A percentile compares a stretch with the other conserved stretches of the same genome.
Conservation (phyloP, 2,329 filamentous ascomycete species). For the Xylaria digitata region DNA sequence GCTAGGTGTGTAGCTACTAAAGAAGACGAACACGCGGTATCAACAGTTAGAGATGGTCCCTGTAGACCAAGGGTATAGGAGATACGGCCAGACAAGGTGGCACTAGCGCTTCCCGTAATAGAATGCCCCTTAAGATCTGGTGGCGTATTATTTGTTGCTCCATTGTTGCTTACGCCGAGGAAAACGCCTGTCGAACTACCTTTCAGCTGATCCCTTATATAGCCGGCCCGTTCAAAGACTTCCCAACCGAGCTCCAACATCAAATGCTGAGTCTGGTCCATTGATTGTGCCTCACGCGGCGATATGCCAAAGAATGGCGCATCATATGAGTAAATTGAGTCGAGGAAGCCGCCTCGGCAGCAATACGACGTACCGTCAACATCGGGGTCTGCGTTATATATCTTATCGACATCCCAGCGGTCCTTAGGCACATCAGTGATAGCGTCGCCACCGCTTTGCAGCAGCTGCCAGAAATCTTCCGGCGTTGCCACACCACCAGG, state of each 20-base stretch:
- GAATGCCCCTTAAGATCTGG: slow-evolving; percentile 45
- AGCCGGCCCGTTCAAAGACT: slow-evolving; percentile 45
- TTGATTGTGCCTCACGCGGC: slow-evolving; percentile 42
- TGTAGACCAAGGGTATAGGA: slow-evolving; percentile 45
- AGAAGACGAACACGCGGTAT: slow-evolving; percentile 45
- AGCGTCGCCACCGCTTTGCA: slow-evolving; percentile 46
- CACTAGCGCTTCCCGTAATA: slow-evolving; percentile 44
- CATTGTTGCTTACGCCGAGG: slow-evolving; percentile 45
- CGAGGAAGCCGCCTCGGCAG: slow-evolving; percentile 43
- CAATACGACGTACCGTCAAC: slow-evolving; percentile 53
- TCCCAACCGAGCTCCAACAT: slow-evolving; percentile 47
- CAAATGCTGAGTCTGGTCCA: slow-evolving; percentile 45
- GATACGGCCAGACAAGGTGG: slow-evolving; percentile 44
- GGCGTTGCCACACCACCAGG: slow-evolving; percentile 49
- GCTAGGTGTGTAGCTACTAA: slow-evolving; percentile 41
- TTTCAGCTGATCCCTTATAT: slow-evolving; percentile 42
- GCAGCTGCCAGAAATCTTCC: slow-evolving; percentile 51
- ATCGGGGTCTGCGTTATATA: slow-evolving; percentile 43
- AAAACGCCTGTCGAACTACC: slow-evolving; percentile 46
- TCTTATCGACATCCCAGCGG: slow-evolving; percentile 45
- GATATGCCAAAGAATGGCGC: slow-evolving; percentile 46
- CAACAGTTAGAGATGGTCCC: slow-evolving; percentile 47
- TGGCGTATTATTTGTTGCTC: slow-evolving; percentile 5
- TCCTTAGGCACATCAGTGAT: slow-evolving; percentile 45
- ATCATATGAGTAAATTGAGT: slow-evolving; percentile 42